Base-by-base conservation (phyloP, 1,284 basidiomycete genomes). In the Amylostereum areolatum region DNA sequence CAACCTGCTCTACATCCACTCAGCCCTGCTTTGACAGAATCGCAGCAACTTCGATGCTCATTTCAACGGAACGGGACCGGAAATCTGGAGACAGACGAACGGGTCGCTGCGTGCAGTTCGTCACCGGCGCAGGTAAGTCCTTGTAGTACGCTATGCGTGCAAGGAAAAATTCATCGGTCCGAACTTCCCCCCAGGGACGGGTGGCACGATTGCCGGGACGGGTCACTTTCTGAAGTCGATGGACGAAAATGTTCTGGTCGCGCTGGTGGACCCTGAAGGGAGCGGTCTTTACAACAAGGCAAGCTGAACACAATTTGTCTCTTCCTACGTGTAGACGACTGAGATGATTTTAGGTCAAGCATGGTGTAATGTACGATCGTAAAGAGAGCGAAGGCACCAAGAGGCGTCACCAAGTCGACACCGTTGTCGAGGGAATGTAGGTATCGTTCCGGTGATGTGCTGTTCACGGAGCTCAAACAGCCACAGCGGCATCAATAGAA, bases 301-400 rank as follows among this genome's bases (percentile, higher is more conserved):
- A 50, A 2, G 51, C 42, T 6, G 42, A n/a, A 7, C 10, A 31
- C 27, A 27, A 30, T 12, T 47, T 10, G 12, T 45, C 12, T 44
- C 4, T 27, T 29, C 10, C 10, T 39, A 24, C 25, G 32, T 31
- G 4, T 25, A 12, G 24, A 36, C 45, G 24, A 39, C 11, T 25
- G 33, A 25, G n/a, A 37, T 18, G 28, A 43, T 33, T 46, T 18
- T 41, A 91, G 86, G 80, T 96, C 50, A 92, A 89, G 67, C 79
- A 85, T 57, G 95, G 93, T 5, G 97, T 99, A 24, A 91, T 99
- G 92, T 99, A 88, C 62, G 90, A 94, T 60, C 71, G 72, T 3
- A 92, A 83, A 57, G 97, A 99, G 69, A 85, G 83, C 34, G 97
- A 99, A 68, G 96, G 97, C 2, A 97, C 86, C n/a, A 91, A 93